Evolutionary conservation across 495 filamentous ascomycete genomes (phyloP), one percentile per base, ranked within the genome.

Genomic region (Hypomontagnella submonticulosa): DNA sequence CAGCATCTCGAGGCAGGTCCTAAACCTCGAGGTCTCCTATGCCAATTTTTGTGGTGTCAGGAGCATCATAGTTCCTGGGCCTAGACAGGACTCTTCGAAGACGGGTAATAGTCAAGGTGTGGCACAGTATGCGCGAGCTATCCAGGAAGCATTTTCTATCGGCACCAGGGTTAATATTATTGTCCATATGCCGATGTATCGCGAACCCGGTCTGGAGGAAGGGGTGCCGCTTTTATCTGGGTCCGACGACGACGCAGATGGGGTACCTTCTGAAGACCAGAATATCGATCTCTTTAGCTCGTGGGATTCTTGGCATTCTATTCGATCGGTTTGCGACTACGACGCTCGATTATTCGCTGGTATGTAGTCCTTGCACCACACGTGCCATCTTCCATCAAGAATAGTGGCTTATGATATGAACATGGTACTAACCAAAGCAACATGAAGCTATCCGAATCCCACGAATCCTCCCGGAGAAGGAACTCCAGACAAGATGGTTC

Each of bases 261-360:
- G 55, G 11, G 42, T 32, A 8, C 48, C 58, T 12, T 18, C 41
- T 3, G 47, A 62, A 41, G 48, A 38, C 2, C 52, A 74, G 48
- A 78, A 87, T 16, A 73, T 86, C 32, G 90, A 92, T 67, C 73
- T 88, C 4, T 93, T 89, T 65, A 88, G 86, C 37, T 83, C 88
- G 5, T 99, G 95, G 96, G 94, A 97, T 79, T 89, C 89, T 7
- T 99, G 95, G 95, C 89, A 98, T 75, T 79, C 87, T 33, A 91
- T 98, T 66, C 81, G 96, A 53, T 89, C 90, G 41, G 79, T 91
- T 20, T 98, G 92, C 87, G 92, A 87, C 78, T 97, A 98, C 69
- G 88, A 89, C 75, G 72, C 83, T 47, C 85, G 91, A 75, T 81
- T 99, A 52, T 90, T 89, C 57, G 86, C 97, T 77, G 93, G 94